Conservation (phyloP, 2,329 filamentous ascomycete genomes). For the Aspergillus puulaauensis region DNA sequence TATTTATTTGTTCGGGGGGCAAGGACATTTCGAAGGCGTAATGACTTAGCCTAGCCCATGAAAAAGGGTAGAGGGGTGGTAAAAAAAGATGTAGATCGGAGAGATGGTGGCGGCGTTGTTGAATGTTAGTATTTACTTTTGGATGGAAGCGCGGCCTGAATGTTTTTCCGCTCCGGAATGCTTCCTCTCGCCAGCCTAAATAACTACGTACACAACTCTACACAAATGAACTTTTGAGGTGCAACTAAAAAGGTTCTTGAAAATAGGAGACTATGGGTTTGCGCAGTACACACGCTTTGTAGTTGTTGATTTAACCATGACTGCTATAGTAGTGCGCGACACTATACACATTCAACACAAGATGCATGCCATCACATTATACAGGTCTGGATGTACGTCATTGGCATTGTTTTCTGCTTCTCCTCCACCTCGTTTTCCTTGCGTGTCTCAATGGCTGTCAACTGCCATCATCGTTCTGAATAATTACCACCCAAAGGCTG, state of each 20-base stretch:
- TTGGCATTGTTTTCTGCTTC: slow-evolving; percentile 15
- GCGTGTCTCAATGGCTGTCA: slow-evolving; percentile 9
- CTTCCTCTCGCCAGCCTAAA: background rate
- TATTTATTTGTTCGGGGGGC: slow-evolving; percentile 51
- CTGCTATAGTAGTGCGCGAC: background rate
- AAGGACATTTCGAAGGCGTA: slow-evolving; percentile 37
- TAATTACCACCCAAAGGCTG: slow-evolving; percentile 15
- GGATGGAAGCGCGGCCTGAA: background rate
- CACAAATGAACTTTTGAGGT: background rate
- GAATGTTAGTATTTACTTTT: slow-evolving; percentile 3
- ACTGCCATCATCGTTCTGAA: slow-evolving; percentile 12
- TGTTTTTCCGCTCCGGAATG: slow-evolving; percentile 2
- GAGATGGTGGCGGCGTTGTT: background rate
- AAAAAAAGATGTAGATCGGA: background rate
- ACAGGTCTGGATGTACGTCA: slow-evolving; percentile 8
- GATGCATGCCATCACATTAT: slow-evolving; percentile 1
- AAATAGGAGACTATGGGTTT: background rate
- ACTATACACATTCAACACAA: background rate
- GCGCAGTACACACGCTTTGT: background rate
- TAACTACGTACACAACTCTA: background rate
- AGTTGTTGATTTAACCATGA: background rate
- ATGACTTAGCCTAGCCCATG: background rate
- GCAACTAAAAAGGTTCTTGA: background rate
- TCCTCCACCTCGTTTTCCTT: slow-evolving; percentile 12
- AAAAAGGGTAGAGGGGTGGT: background rate